A percentile compares a stretch with the other conserved stretches of the same genome.
phyloP scores from a whole-genome alignment of 2,329 filamentous ascomycete genomes.

The Verticillium albo-atrum region DNA sequence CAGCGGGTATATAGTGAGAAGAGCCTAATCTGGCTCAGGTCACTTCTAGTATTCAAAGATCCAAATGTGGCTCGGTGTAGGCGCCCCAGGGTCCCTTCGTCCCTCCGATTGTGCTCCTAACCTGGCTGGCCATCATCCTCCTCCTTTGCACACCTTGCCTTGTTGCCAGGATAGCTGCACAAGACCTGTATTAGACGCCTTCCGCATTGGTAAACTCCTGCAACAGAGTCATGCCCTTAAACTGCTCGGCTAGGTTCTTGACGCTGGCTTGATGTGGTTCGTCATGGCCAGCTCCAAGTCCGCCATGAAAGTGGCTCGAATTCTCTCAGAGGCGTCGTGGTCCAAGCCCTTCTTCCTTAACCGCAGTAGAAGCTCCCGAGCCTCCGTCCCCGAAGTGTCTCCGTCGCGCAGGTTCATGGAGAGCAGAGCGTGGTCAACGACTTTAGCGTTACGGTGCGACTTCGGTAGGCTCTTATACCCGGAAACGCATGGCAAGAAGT shows the following conservation, averaged over 20 bases:
- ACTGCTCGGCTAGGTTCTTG: constrained; percentile 25
- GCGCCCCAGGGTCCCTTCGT: no score
- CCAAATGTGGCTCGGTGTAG: no score
- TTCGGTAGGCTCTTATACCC: constrained; percentile 28
- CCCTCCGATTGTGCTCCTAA: no score
- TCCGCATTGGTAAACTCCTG: constrained; percentile 18
- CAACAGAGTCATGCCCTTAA: constrained; percentile 27
- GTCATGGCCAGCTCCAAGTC: constrained; percentile 29
- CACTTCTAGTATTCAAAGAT: no score
- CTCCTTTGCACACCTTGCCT: no score
- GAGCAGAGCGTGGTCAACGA: constrained; percentile 26
- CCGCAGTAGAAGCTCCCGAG: constrained; percentile 21
- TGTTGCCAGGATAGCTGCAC: no score
- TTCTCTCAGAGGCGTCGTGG: constrained; percentile 13
- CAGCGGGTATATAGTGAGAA: no score
- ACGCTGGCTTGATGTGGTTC: constrained; percentile 24
- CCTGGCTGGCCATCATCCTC: no score
- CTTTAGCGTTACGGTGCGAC: constrained; percentile 28
- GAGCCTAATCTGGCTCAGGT: no score
- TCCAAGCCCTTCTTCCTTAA: constrained; percentile 19
- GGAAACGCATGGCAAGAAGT: constrained; percentile 32
- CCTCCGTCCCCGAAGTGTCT: constrained; percentile 21
- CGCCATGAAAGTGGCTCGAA: constrained; percentile 30
- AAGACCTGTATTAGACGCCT: no score
- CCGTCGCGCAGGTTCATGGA: constrained; percentile 29